Conservation (phyloP, 2,329 filamentous ascomycete genomes). For the Parafenestella ontariensis region DNA sequence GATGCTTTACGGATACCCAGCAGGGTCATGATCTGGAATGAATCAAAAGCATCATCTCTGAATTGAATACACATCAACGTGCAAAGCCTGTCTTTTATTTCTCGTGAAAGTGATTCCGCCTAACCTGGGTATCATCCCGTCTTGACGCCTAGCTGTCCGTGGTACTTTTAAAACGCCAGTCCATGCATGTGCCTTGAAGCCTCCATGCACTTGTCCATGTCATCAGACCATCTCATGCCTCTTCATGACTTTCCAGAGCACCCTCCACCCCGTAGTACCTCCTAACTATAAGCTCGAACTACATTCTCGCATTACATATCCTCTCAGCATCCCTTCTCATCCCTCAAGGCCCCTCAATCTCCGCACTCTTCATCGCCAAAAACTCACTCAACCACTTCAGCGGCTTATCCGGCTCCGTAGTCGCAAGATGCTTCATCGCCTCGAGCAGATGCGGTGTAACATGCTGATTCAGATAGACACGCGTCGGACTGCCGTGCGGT, state of each 20-base stretch:
- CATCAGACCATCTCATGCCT: not conserved
- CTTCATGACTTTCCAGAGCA: not conserved
- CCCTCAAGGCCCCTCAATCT: constrained; percentile 52
- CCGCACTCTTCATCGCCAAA: constrained; percentile 55
- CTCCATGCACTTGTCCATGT: not conserved
- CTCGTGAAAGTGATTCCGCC: constrained; percentile 14
- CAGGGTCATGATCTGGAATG: constrained; percentile 46
- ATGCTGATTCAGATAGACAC: constrained; percentile 58
- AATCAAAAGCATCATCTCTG: constrained; percentile 46
- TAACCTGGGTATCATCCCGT: constrained; percentile 30
- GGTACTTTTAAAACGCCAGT: constrained; percentile 15
- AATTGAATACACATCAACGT: constrained; percentile 32
- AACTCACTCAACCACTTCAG: constrained; percentile 58
- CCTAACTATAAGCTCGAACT: not conserved
- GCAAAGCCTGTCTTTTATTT: constrained; percentile 8
- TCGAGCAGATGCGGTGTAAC: constrained; percentile 60
- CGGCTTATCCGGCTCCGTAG: constrained; percentile 60
- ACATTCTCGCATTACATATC: not conserved
- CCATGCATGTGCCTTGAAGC: not conserved
- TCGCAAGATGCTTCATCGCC: constrained; percentile 60
- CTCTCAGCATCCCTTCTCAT: not conserved
- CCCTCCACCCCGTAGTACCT: not conserved
- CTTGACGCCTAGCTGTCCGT: not conserved
- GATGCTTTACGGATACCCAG: constrained; percentile 46
- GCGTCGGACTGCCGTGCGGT: constrained; percentile 56